Evolutionary conservation across 2,329 filamentous ascomycete genomes (phyloP).

Genomic region (Pseudogymnoascus sp.): DNA sequence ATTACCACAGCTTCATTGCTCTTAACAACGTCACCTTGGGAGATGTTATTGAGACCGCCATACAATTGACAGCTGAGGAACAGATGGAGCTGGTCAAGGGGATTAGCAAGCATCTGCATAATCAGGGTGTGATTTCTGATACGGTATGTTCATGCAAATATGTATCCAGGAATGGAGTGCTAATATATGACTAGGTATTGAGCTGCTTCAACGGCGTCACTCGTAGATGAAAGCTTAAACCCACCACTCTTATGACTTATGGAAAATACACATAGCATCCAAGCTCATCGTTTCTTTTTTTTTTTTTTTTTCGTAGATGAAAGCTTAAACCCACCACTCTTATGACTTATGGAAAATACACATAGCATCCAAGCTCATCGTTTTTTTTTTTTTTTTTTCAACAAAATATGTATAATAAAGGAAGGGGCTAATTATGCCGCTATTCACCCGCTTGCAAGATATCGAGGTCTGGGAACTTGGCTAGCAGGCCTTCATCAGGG

Average conservation of each 20-base stretch:
- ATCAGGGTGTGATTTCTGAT: slow-evolving; percentile 43
- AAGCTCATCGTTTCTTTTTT: slow-evolving; percentile 7
- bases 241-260: slow-evolving; percentile 7
- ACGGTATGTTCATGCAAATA: slow-evolving; percentile 21
- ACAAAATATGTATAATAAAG: slow-evolving; percentile 9
- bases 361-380: slow-evolving; percentile 6
- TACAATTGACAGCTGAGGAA: slow-evolving; percentile 76
- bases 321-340: slow-evolving; percentile 2
- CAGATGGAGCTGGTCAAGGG: slow-evolving; percentile 71
- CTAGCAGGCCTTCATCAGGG: neutral
- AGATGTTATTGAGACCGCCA: slow-evolving; percentile 79
- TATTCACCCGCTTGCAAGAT: neutral
- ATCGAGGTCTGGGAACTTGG: neutral
- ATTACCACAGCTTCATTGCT: slow-evolving; percentile 96
- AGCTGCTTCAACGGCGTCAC: slow-evolving; percentile 8
- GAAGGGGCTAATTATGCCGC: slow-evolving; percentile 2
- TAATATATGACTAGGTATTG: slow-evolving; percentile 8
- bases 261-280: slow-evolving; percentile 9
- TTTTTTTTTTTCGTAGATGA: slow-evolving; percentile 10
- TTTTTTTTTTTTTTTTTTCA: slow-evolving; percentile 10
- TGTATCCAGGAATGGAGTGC: neutral
- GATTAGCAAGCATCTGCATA: slow-evolving; percentile 54
- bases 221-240: slow-evolving; percentile 6
- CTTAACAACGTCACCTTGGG: slow-evolving; percentile 78
- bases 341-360: slow-evolving; percentile 8